A percentile compares a stretch with the other conserved stretches of the same genome.
phyloP scores from a whole-genome alignment of 2,329 filamentous ascomycete species.

The Sporothrix brunneoviolacea region DNA sequence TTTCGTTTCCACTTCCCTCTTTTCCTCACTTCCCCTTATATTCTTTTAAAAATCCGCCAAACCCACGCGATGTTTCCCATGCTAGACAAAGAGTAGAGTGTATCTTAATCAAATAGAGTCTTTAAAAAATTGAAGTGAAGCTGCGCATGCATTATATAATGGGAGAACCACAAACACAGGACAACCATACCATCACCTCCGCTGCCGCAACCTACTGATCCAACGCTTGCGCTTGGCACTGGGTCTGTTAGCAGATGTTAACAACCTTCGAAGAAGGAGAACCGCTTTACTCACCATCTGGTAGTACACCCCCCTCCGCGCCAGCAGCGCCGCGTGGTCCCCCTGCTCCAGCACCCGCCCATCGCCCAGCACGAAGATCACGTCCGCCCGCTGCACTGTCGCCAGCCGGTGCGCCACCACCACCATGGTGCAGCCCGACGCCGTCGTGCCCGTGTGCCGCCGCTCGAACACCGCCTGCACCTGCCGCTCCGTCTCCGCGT shows the following conservation, averaged over 20 bases:
- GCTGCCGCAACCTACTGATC: slow-evolving; percentile 7
- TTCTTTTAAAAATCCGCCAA: not conserved
- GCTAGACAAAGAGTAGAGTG: not conserved
- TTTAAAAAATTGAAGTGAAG: not conserved
- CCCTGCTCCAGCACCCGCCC: slow-evolving; percentile 57
- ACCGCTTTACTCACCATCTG: slow-evolving; percentile 41
- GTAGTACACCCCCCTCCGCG: slow-evolving; percentile 42
- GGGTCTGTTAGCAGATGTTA: not conserved
- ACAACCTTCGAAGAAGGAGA: not conserved
- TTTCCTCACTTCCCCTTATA: not conserved
- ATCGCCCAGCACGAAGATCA: slow-evolving; percentile 63
- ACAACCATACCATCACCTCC: not conserved
- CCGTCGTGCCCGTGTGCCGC: slow-evolving; percentile 30
- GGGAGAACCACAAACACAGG: not conserved
- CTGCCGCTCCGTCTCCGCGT: slow-evolving; percentile 18
- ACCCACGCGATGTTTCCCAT: too few relatives aligned
- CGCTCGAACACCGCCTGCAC: slow-evolving; percentile 19
- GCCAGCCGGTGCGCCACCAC: slow-evolving; percentile 60
- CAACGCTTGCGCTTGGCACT: slow-evolving; percentile 18
- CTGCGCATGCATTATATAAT: too few relatives aligned
- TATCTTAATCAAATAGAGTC: not conserved
- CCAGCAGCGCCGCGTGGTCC: slow-evolving; percentile 45
- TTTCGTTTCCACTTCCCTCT: not conserved
- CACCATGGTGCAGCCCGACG: slow-evolving; percentile 51
- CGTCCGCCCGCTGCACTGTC: slow-evolving; percentile 62